A percentile compares a stretch with the other conserved stretches of the same genome.
Evolutionary conservation across 148 eudicot genomes (phyloP).

Genomic region (Rhododendron williamsianum): DNA sequence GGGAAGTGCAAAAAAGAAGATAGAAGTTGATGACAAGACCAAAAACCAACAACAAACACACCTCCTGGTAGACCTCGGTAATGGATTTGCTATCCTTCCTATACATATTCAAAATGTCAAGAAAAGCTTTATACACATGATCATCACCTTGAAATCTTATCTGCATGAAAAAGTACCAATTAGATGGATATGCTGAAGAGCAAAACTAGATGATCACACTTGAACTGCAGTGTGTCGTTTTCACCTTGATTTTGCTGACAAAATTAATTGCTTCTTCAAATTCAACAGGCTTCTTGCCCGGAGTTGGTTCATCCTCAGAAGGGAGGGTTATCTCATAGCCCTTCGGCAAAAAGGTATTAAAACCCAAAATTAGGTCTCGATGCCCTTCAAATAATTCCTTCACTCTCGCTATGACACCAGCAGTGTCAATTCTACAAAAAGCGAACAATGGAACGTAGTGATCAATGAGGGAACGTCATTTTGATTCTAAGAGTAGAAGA

Average conservation of each 20-base stretch:
- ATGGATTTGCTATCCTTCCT: conserved; percentile 45
- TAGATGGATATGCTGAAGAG: neutral
- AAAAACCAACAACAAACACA: conserved; percentile 19
- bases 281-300: conserved; percentile 60
- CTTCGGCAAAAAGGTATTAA: conserved; percentile 67
- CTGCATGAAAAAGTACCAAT: conserved; percentile 29
- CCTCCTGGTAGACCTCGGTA: conserved; percentile 59
- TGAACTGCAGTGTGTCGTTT: neutral
- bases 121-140: conserved; percentile 59
- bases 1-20: neutral
- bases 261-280: conserved; percentile 63
- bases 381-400: conserved; percentile 71
- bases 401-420: conserved; percentile 62
- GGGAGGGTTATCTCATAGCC: conserved; percentile 59
- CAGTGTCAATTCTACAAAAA: conserved; percentile 48
- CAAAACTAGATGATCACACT: neutral
- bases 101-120: conserved; percentile 53
- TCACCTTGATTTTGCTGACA: conserved; percentile 74
- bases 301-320: conserved; percentile 28
- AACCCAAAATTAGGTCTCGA: conserved; percentile 60
- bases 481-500: neutral
- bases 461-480: neutral
- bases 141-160: conserved; percentile 58
- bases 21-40: conserved; percentile 3
- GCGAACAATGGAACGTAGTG: neutral